A percentile compares a stretch with the other conserved stretches of the same genome.
Conservation (phyloP, 805 yeast species). For the Zygosaccharomyces siamensis region DNA sequence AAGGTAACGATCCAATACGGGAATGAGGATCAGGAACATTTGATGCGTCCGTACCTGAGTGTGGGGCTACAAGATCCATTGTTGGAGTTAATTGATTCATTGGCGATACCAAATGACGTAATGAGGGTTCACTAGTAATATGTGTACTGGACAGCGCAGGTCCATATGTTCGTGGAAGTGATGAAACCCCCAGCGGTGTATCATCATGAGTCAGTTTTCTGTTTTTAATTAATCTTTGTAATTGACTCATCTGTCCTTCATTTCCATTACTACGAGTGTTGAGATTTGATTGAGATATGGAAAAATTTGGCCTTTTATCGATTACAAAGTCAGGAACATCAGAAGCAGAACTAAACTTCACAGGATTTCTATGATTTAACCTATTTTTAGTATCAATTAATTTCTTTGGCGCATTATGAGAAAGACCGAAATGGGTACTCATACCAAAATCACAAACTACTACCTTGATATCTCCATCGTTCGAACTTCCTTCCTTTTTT, state of each 20-base stretch:
- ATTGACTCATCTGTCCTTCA: conserved; percentile 6
- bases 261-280: conserved; percentile 5
- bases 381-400: not conserved
- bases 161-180: conserved; percentile 28
- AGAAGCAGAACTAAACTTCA: conserved; percentile 12
- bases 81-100: conserved; percentile 10
- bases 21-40: conserved; percentile 44
- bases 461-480: conserved; percentile 34
- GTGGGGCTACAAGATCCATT: conserved; percentile 13
- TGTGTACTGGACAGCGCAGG: conserved; percentile 27
- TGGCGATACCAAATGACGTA: conserved; percentile 10
- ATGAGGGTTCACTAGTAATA: conserved; percentile 13
- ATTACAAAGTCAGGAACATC: conserved; percentile 9
- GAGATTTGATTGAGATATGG: conserved; percentile 34
- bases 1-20: conserved; percentile 85
- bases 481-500: conserved; percentile 37
- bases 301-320: conserved; percentile 31
- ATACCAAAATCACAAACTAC: conserved; percentile 88
- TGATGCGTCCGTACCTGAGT: conserved; percentile 6
- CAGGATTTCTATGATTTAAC: conserved; percentile 3
- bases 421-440: conserved; percentile 38
- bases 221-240: conserved; percentile 27
- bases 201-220: conserved; percentile 34
- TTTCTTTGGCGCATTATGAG: not conserved
- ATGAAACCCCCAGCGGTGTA: conserved; percentile 29